Conservation (phyloP, 345 rosid genomes). For the Eutrema japonicum region DNA sequence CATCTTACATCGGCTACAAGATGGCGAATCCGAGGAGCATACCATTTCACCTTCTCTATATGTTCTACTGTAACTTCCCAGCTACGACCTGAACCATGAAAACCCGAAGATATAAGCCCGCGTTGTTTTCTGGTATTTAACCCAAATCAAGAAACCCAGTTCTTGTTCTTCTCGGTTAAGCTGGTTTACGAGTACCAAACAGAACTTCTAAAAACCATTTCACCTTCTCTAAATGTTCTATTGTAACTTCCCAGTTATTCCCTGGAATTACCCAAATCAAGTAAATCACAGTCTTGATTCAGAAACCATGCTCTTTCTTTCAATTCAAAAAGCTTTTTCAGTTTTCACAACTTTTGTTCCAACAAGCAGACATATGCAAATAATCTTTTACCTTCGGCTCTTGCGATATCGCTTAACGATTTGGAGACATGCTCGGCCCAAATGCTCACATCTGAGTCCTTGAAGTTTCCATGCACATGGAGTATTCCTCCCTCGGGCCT, state of each 20-base stretch:
- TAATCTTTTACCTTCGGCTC: conserved; percentile 66
- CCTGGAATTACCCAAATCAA: no score
- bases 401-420: conserved; percentile 63
- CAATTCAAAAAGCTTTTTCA: neutral
- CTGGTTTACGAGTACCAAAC: neutral
- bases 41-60: conserved; percentile 93
- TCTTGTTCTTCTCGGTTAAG: neutral
- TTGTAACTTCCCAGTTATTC: neutral
- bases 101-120: conserved; percentile 5
- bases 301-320: conserved; percentile 2
- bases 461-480: conserved; percentile 88
- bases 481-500: conserved; percentile 85
- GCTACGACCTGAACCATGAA: conserved; percentile 56
- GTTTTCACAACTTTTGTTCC: neutral
- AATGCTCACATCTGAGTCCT: conserved; percentile 65
- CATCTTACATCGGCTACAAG: conserved; percentile 86
- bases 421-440: conserved; percentile 63
- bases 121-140: neutral
- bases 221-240: no score
- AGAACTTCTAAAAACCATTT: neutral
- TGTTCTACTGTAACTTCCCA: conserved; percentile 78
- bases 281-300: neutral
- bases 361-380: neutral
- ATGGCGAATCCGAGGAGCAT: conserved; percentile 92
- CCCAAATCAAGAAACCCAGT: conserved; percentile 2